Conservation (phyloP, 345 rosid species). For the Stellera chamaejasme region DNA sequence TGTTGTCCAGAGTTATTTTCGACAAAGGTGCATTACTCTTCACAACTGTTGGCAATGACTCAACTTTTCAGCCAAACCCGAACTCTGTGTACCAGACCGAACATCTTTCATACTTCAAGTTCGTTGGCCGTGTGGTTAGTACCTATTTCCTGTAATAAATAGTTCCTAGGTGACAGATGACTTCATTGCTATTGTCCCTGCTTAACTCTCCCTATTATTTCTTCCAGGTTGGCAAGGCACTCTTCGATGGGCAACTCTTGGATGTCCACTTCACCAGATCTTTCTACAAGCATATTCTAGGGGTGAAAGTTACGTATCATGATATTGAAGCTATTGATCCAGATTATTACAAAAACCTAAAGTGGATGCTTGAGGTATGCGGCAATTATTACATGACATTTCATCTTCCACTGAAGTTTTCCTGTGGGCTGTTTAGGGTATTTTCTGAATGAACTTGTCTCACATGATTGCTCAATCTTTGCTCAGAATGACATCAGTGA, state of each 20-base stretch:
- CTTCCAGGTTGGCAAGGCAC: conserved; percentile 90
- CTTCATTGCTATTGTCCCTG: neutral
- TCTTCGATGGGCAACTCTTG: conserved; percentile 88
- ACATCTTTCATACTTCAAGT: conserved; percentile 96
- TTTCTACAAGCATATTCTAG: conserved; percentile 93
- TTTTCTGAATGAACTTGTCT: neutral
- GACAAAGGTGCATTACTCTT: conserved; percentile 94
- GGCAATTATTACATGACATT: neutral
- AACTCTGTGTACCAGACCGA: conserved; percentile 96
- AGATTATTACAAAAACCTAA: conserved; percentile 70
- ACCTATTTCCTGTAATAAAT: neutral
- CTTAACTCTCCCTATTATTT: neutral
- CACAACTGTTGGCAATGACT: conserved; percentile 96
- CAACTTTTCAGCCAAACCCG: conserved; percentile 97
- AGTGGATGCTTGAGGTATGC: conserved; percentile 98
- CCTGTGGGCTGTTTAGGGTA: neutral
- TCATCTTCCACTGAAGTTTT: neutral
- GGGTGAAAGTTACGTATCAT: conserved; percentile 83
- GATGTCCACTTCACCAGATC: conserved; percentile 98
- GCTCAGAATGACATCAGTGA: conserved; percentile 87
- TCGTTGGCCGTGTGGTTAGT: conserved; percentile 96
- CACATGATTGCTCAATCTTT: conserved; percentile 10
- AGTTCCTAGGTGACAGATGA: conserved; percentile 1
- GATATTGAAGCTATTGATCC: conserved; percentile 99
- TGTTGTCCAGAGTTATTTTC: conserved; percentile 88